Evolutionary conservation across 305 asterid species (phyloP).

Genomic region (Solanum hybrid): DNA sequence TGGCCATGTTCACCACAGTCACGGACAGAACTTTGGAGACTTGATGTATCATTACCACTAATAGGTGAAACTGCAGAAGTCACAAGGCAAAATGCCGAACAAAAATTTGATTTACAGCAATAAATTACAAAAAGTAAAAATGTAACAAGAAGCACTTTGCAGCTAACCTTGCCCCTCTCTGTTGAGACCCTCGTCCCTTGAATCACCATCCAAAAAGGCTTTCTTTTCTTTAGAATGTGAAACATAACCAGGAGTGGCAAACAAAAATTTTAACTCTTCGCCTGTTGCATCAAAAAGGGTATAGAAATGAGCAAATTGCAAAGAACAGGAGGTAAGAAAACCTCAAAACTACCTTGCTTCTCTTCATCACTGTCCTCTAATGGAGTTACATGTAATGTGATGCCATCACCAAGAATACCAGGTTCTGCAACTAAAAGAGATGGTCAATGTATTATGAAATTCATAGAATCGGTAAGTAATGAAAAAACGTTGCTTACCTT

Average conservation of each 20-base stretch:
- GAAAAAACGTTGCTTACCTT: not conserved
- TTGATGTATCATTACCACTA: not conserved
- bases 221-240: not conserved
- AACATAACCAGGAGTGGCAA: not conserved
- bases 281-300: not conserved
- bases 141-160: not conserved
- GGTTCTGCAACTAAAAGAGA: constrained; percentile 10
- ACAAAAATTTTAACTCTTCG: not conserved
- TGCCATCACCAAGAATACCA: not conserved
- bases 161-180: not conserved
- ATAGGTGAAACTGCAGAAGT: not conserved
- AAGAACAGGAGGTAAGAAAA: not conserved
- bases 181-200: not conserved
- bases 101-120: not conserved
- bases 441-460: not conserved
- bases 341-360: constrained; percentile 1
- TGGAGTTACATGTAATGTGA: not conserved
- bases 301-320: constrained; percentile 1
- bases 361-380: not conserved
- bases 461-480: not conserved
- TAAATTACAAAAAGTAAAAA: not conserved
- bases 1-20: not conserved
- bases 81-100: not conserved
- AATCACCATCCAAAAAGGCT: not conserved
- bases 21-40: not conserved